Conservation (phyloP, 306 rosid species). For the Vigna hirtella region DNA sequence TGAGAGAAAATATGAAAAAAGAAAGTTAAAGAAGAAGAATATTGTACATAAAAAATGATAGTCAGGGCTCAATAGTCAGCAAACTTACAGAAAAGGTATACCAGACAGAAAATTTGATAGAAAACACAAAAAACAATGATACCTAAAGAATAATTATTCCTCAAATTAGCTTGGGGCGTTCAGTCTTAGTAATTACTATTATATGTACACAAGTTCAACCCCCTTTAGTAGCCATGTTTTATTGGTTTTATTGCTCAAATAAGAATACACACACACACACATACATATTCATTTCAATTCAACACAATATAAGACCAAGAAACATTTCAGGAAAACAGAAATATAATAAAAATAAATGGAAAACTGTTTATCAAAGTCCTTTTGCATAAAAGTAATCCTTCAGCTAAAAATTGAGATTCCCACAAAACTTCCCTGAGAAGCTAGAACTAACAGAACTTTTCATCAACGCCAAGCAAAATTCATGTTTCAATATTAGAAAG, state of each 20-base stretch:
- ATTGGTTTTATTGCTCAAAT: slow-evolving; percentile 24
- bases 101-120: slow-evolving; percentile 16
- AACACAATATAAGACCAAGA: slow-evolving; percentile 27
- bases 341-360: neutral
- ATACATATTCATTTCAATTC: slow-evolving; percentile 6
- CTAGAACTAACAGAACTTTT: slow-evolving; percentile 13
- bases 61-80: slow-evolving; percentile 3
- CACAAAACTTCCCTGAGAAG: slow-evolving; percentile 19
- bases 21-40: neutral
- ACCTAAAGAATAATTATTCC: neutral
- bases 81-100: slow-evolving; percentile 5
- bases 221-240: neutral
- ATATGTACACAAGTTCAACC: neutral
- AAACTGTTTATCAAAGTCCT: slow-evolving; percentile 1
- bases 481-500: neutral
- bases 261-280: neutral
- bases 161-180: neutral
- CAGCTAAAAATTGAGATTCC: slow-evolving; percentile 36
- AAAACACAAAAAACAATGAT: slow-evolving; percentile 30
- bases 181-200: slow-evolving; percentile 1
- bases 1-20: slow-evolving; percentile 13
- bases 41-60: slow-evolving; percentile 1
- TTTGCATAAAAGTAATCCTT: slow-evolving; percentile 14
- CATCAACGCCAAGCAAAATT: neutral
- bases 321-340: slow-evolving; percentile 15